A percentile compares a stretch with the other conserved stretches of the same genome.
These are phyloP conservation scores for Populus hybrid DNA, from an alignment of 441 rosid species.

Conservation along the genomic window DNA sequence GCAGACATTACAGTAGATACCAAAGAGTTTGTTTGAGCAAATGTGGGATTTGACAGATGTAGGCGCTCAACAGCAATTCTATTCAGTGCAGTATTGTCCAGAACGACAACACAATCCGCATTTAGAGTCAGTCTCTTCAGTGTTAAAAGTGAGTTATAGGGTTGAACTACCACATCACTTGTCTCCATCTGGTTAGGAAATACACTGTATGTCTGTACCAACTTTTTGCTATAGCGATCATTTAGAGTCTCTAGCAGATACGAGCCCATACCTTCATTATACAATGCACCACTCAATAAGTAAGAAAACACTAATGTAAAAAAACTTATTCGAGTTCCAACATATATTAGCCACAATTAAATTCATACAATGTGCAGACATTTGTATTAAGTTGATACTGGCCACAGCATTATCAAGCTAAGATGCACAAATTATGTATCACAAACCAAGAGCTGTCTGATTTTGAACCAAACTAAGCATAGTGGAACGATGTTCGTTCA, in stretches of 20 bases:
- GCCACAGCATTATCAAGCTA: not conserved
- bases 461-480: not conserved
- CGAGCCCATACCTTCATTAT: slow-evolving; percentile 93
- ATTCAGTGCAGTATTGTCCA: slow-evolving; percentile 93
- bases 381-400: not conserved
- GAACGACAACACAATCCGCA: slow-evolving; percentile 99
- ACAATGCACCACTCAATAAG: slow-evolving; percentile 14
- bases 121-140: slow-evolving; percentile 92
- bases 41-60: slow-evolving; percentile 83
- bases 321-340: not conserved
- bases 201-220: slow-evolving; percentile 97
- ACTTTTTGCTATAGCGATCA: slow-evolving; percentile 97
- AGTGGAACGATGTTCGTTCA: not conserved
- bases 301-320: not conserved
- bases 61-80: slow-evolving; percentile 97
- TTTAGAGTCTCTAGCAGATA: slow-evolving; percentile 91
- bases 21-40: too few species aligned
- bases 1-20: slow-evolving; percentile 99
- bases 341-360: not conserved
- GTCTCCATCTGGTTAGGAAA: slow-evolving; percentile 99
- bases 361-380: not conserved
- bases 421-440: not conserved
- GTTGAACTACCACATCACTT: slow-evolving; percentile 99
- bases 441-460: not conserved
- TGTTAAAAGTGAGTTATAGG: slow-evolving; percentile 94